Base-by-base conservation (phyloP, 148 eudicot species). In the Talinum fruticosum region DNA sequence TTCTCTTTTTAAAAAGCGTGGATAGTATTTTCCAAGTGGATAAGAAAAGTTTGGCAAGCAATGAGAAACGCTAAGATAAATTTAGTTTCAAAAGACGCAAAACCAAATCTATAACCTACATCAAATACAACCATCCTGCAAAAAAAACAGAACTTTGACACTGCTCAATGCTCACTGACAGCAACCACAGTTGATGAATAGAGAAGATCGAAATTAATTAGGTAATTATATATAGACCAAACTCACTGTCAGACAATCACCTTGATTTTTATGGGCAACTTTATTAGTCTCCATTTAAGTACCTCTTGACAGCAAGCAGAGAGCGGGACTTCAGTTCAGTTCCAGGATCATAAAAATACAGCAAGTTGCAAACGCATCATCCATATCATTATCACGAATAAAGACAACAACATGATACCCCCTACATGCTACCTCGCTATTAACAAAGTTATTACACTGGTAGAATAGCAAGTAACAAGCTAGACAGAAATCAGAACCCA, bases 241-340 rank as follows among this genome's bases (percentile, higher is more conserved):
- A 54, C 84, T 84, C 54, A 81, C 86, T 80, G 73, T 77, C 37
- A 68, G 41, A 80, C 76, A 32, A 49, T 61, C 73, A 61, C 66
- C n/a, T 16, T 51, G 19, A 21, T 51, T 51, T 51, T 51, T 51
- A 14, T 5, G 14, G n/a, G n/a, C 57, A 51, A 51, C 1, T 2
- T 15, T 49, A 14, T 18, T 18, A 21, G 0, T 51, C 5, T 16
- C 57, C 57, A 18, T 51, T 41, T 18, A 19, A 51, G n/a, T 51
- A 51, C 16, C 57, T 51, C 57, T 18, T 51, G 23, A 16, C 57
- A 18, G 57, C 15, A 51, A 18, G 54, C 19, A 0, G 54, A 49
- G 0, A 16, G 16, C 57, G 2, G 57, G 16, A 51, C 57, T 51
- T 1, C 4, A 4, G 57, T 51, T 4, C n/a, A 15, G 5, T 16